Percentiles rank a stretch among this genome's conserved stretches.
Evolutionary conservation across 2,329 filamentous ascomycete genomes (phyloP).

Genomic region (Xylariaceae sp.): DNA sequence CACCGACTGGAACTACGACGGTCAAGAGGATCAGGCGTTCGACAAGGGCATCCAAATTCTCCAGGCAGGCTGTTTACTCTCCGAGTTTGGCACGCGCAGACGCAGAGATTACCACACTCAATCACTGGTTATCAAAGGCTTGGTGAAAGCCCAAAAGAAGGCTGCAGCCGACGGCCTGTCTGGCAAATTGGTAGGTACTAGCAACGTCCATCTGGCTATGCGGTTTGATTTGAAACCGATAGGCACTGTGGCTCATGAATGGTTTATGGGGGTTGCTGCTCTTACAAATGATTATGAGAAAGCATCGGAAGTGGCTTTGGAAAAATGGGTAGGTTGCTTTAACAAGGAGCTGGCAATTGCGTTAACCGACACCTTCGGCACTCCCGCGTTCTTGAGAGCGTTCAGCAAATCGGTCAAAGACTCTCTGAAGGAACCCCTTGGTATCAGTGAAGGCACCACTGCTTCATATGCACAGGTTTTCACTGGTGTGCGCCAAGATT

Average conservation of each 20-base stretch:
- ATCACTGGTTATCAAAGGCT: constrained; percentile 80
- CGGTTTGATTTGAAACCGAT: constrained; percentile 79
- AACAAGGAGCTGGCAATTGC: constrained; percentile 82
- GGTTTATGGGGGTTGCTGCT: constrained; percentile 98
- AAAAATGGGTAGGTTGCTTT: constrained; percentile 89
- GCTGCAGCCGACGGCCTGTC: constrained; percentile 59
- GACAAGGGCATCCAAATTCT: constrained; percentile 75
- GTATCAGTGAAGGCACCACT: constrained; percentile 33
- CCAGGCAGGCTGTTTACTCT: constrained; percentile 80
- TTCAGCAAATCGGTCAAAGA: constrained; percentile 65
- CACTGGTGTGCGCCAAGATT: constrained; percentile 83
- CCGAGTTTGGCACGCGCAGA: constrained; percentile 88
- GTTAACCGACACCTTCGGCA: constrained; percentile 94
- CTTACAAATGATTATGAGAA: constrained; percentile 80
- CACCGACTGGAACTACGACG: constrained; percentile 82
- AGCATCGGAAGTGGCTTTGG: constrained; percentile 79
- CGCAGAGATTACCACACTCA: constrained; percentile 94
- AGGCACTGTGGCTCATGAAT: constrained; percentile 90
- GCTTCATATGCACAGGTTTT: constrained; percentile 74
- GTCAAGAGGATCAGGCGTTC: constrained; percentile 80
- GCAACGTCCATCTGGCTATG: constrained; percentile 97
- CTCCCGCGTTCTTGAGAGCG: constrained; percentile 77
- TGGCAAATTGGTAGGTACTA: constrained; percentile 81
- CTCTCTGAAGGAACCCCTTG: constrained; percentile 42
- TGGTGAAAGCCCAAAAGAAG: constrained; percentile 74